phyloP scores from a whole-genome alignment of 1,139 yeast species.

The Geotrichum europaeum region DNA sequence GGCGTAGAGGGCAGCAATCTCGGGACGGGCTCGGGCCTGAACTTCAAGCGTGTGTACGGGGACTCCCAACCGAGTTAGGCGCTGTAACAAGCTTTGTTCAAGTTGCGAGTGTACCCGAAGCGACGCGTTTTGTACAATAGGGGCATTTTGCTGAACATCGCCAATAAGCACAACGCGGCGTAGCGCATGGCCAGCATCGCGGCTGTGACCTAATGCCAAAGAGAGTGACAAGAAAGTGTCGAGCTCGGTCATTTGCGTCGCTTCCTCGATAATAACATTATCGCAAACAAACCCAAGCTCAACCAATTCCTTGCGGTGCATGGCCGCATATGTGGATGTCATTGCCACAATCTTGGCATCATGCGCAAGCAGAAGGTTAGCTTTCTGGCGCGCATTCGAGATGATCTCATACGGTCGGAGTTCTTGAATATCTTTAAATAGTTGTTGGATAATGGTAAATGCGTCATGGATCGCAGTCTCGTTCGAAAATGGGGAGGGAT shows the following conservation, averaged over 20 bases:
- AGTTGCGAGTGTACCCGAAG: slow-evolving; percentile 21
- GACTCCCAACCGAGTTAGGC: slow-evolving; percentile 29
- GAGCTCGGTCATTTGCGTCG: slow-evolving; percentile 34
- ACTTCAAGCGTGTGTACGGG: slow-evolving; percentile 23
- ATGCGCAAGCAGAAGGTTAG: slow-evolving; percentile 27
- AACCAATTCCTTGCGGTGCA: slow-evolving; percentile 23
- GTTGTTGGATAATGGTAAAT: slow-evolving; percentile 12
- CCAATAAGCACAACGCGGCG: slow-evolving; percentile 36
- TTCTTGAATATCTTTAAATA: slow-evolving; percentile 33
- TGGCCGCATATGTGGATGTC: slow-evolving; percentile 30
- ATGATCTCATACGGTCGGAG: slow-evolving; percentile 36
- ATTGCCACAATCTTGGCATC: slow-evolving; percentile 35
- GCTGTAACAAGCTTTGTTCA: slow-evolving; percentile 29
- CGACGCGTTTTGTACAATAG: slow-evolving; percentile 23
- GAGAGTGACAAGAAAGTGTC: slow-evolving; percentile 29
- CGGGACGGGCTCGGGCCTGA: slow-evolving; percentile 30
- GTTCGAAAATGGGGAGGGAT: neutral
- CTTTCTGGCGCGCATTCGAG: slow-evolving; percentile 22
- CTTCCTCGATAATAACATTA: slow-evolving; percentile 35
- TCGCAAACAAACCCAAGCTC: slow-evolving; percentile 28
- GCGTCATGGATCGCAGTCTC: neutral
- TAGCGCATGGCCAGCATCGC: slow-evolving; percentile 12
- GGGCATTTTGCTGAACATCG: slow-evolving; percentile 30
- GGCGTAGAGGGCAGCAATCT: slow-evolving; percentile 25
- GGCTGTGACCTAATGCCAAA: neutral